Evolutionary conservation across 179 eudicot genomes (phyloP).

Genomic region (Nepenthes alata): DNA sequence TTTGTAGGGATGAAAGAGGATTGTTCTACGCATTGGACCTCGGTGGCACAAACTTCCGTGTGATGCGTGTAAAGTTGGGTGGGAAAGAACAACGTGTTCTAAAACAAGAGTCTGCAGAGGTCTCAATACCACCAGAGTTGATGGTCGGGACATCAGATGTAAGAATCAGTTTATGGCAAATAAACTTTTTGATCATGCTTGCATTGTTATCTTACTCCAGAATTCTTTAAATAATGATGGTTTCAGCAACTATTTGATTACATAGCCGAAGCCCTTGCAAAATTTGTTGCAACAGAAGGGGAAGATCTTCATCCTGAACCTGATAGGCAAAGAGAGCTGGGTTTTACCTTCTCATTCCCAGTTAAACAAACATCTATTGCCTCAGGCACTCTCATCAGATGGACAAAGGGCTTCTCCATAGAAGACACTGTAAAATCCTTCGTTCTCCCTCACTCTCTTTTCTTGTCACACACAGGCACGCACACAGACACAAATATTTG

Average conservation of each 20-base stretch:
- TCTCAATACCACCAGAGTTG: slow-evolving; percentile 73
- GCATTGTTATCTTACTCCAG: slow-evolving; percentile 7
- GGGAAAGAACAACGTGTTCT: slow-evolving; percentile 54
- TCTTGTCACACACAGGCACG: too few relatives aligned
- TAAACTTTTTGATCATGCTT: slow-evolving; percentile 2
- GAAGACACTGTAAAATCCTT: slow-evolving; percentile 45
- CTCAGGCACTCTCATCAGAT: slow-evolving; percentile 67
- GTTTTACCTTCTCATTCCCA: slow-evolving; percentile 96
- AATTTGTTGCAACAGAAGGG: slow-evolving; percentile 81
- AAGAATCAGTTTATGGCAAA: slow-evolving; percentile 13
- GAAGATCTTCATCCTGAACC: slow-evolving; percentile 63
- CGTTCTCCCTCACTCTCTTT: too few relatives aligned
- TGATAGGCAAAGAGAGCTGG: slow-evolving; percentile 81
- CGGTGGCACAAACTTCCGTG: slow-evolving; percentile 97
- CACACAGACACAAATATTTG: too few relatives aligned
- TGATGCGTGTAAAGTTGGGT: slow-evolving; percentile 69
- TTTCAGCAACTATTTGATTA: slow-evolving; percentile 79
- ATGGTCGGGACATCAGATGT: slow-evolving; percentile 78
- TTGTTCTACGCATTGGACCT: slow-evolving; percentile 91
- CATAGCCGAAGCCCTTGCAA: slow-evolving; percentile 73
- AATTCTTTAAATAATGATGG: slow-evolving; percentile 3
- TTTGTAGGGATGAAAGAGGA: slow-evolving; percentile 67
- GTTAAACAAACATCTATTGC: slow-evolving; percentile 72
- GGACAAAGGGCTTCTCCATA: slow-evolving; percentile 92
- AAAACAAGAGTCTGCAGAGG: slow-evolving; percentile 68